phyloP scores from a whole-genome alignment of 768 basidiomycete genomes.

The Psilocybe cubensis region DNA sequence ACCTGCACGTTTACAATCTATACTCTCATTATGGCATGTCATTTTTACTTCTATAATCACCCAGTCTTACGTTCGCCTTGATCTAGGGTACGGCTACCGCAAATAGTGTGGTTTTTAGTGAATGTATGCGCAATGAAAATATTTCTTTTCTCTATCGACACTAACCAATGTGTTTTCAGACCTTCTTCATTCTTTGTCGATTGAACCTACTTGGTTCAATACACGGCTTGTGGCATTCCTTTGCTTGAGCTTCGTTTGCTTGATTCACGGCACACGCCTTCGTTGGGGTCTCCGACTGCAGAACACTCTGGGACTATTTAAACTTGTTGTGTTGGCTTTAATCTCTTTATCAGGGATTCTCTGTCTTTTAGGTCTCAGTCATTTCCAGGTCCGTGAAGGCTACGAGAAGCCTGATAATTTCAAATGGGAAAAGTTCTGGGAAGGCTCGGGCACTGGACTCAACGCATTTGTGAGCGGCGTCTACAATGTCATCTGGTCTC shows the following conservation, averaged over 20 bases:
- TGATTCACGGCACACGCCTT: constrained; percentile 58
- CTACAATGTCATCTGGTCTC: constrained; percentile 79
- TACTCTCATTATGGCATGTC: constrained; percentile 56
- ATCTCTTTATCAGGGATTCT: constrained; percentile 60
- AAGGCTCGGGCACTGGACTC: constrained; percentile 54
- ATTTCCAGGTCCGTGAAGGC: constrained; percentile 51
- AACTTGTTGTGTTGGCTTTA: constrained; percentile 55
- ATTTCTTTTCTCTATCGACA: not conserved
- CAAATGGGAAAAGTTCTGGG: constrained; percentile 64
- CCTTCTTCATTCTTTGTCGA: constrained; percentile 54
- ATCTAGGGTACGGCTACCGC: constrained; percentile 61
- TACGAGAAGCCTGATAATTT: constrained; percentile 62
- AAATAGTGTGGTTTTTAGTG: constrained; percentile 68
- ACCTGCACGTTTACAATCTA: constrained; percentile 65
- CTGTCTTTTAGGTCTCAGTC: constrained; percentile 49
- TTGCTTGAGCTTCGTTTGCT: constrained; percentile 58
- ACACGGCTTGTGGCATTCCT: constrained; percentile 57
- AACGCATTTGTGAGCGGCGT: constrained; percentile 69
- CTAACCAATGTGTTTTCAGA: constrained; percentile 42
- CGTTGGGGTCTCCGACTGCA: constrained; percentile 65
- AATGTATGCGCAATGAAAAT: constrained; percentile 51
- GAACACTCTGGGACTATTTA: constrained; percentile 64
- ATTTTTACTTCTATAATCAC: not conserved
- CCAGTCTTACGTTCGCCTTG: not conserved
- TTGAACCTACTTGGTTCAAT: constrained; percentile 46